Conservation (phyloP, 73 alveolate species). For the Halteria grandinella region DNA sequence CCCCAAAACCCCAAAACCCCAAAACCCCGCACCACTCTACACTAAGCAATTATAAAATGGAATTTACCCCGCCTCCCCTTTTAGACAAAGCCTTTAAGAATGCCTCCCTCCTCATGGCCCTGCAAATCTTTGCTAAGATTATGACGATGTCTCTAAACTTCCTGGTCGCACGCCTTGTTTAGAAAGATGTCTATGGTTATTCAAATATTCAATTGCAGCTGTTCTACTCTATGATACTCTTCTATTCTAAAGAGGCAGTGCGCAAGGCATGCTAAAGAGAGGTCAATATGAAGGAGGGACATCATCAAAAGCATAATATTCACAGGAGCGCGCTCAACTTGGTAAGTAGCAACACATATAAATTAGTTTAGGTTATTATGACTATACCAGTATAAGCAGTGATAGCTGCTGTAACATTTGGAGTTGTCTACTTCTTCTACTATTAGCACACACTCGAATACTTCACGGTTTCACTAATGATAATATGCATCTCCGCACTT, state of each 20-base stretch:
- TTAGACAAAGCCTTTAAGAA: slow-evolving; percentile 24
- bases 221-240: slow-evolving; percentile 28
- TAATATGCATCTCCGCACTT: slow-evolving; percentile 21
- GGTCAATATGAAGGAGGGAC: slow-evolving; percentile 9
- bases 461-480: slow-evolving; percentile 6
- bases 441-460: not conserved
- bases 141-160: slow-evolving; percentile 38
- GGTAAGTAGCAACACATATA: not conserved
- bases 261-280: slow-evolving; percentile 51
- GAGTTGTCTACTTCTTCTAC: not conserved
- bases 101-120: slow-evolving; percentile 5
- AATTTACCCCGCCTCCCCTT: too few species aligned
- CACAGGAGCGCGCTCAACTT: slow-evolving; percentile 36
- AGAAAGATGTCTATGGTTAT: slow-evolving; percentile 44
- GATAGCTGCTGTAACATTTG: not conserved
- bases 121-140: slow-evolving; percentile 38
- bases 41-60: too few species aligned
- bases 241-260: slow-evolving; percentile 45
- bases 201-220: slow-evolving; percentile 44
- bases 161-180: slow-evolving; percentile 35
- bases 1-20: too few species aligned
- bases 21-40: too few species aligned
- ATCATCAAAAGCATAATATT: not conserved
- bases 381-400: slow-evolving; percentile 9
- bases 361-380: slow-evolving; percentile 12